These are phyloP conservation scores for sunflower (Helianthus annuus) DNA, from an alignment of 129 eudicot genomes.

Conservation along the genomic window HanXRQr2.0-SUNRISE NC_035434.2:17858021-17858520, in stretches of 20 bases:
- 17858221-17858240: background rate
- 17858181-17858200: background rate
- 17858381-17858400: background rate
- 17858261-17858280: too few relatives aligned
- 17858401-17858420: background rate
- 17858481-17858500: too few relatives aligned
- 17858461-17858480: background rate
- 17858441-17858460: background rate
- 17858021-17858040: background rate
- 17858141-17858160: background rate
- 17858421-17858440: background rate
- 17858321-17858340: background rate
- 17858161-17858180: background rate
- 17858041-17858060: background rate
- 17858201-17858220: background rate
- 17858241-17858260: background rate
- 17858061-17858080: background rate
- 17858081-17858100: background rate
- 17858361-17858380: background rate
- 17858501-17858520: too few relatives aligned
- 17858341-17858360: background rate
- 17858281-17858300: background rate
- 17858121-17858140: background rate
- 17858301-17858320: background rate
- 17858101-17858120: background rate